These are phyloP conservation scores for Rhizopus stolonifer DNA, from an alignment of 371 early-diverging fungal genomes.

Conservation along the genomic window DNA sequence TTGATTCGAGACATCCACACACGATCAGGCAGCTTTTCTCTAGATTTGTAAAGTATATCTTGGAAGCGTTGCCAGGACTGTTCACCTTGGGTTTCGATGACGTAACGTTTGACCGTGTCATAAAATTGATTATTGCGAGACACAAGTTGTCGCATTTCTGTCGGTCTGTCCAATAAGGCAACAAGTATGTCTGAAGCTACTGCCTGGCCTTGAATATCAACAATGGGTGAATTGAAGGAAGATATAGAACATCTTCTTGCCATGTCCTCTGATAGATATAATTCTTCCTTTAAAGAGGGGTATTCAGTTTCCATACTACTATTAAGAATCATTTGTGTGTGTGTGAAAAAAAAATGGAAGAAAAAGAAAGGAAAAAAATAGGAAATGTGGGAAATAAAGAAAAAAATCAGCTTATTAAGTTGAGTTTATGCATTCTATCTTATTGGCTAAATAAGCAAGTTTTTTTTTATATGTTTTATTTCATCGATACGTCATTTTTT, in stretches of 20 bases:
- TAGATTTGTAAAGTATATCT: constrained; percentile 34
- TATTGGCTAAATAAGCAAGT: constrained; percentile 11
- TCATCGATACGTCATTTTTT: not conserved
- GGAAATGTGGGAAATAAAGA: not conserved
- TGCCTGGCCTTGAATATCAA: constrained; percentile 39
- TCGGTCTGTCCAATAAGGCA: constrained; percentile 37
- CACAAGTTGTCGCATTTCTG: constrained; percentile 36
- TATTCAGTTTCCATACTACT: not conserved
- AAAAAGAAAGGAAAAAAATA: constrained; percentile 7
- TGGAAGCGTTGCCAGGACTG: constrained; percentile 41
- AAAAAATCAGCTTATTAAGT: constrained; percentile 17
- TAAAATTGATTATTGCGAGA: constrained; percentile 35
- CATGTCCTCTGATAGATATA: constrained; percentile 1
- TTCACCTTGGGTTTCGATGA: constrained; percentile 40
- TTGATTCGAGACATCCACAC: constrained; percentile 38
- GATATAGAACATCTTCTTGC: constrained; percentile 20
- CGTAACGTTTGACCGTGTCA: constrained; percentile 30
- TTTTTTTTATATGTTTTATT: no score
- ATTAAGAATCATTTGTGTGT: not conserved
- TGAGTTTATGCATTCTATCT: constrained; percentile 6
- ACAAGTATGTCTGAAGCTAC: constrained; percentile 38
- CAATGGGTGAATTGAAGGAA: constrained; percentile 5
- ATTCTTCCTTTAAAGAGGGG: not conserved
- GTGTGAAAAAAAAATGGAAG: not conserved
- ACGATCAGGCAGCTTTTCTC: constrained; percentile 39